Evolutionary conservation across 2,329 filamentous ascomycete species (phyloP).

Genomic region (Aureobasidium sp.): DNA sequence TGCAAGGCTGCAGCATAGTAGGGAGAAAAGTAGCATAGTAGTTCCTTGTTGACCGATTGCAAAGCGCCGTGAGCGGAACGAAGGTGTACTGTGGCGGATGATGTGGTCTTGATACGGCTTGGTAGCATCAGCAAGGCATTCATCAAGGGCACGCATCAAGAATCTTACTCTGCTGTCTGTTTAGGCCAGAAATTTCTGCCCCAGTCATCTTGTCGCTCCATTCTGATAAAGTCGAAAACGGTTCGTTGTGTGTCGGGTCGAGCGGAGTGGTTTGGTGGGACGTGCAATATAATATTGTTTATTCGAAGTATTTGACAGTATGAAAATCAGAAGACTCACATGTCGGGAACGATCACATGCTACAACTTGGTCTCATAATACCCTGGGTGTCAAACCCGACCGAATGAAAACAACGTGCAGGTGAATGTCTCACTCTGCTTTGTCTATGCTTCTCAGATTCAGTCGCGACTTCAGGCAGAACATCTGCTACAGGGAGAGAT

Average conservation of each 20-base stretch:
- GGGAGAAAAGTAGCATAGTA: slow-evolving; percentile 2
- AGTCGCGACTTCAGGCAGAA: background rate
- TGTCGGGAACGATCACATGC: background rate
- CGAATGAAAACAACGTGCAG: background rate
- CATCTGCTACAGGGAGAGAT: background rate
- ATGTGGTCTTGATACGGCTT: background rate
- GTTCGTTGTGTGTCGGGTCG: background rate
- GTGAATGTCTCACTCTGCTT: background rate
- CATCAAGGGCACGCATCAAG: background rate
- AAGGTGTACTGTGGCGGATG: background rate
- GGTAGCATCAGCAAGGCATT: background rate
- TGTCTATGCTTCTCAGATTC: background rate
- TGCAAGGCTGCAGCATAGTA: background rate
- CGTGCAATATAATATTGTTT: background rate
- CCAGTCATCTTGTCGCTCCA: background rate
- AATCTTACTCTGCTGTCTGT: background rate
- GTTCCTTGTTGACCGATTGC: background rate
- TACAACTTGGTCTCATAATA: background rate
- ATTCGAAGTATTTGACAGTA: background rate
- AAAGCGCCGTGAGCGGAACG: background rate
- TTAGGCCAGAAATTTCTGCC: background rate
- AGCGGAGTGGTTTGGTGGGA: background rate
- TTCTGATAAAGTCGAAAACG: background rate
- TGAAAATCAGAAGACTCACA: background rate
- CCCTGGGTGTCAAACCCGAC: background rate